Evolutionary conservation across 1,139 yeast species (phyloP).

Genomic region (Sugiyamaella grinbergsii): DNA sequence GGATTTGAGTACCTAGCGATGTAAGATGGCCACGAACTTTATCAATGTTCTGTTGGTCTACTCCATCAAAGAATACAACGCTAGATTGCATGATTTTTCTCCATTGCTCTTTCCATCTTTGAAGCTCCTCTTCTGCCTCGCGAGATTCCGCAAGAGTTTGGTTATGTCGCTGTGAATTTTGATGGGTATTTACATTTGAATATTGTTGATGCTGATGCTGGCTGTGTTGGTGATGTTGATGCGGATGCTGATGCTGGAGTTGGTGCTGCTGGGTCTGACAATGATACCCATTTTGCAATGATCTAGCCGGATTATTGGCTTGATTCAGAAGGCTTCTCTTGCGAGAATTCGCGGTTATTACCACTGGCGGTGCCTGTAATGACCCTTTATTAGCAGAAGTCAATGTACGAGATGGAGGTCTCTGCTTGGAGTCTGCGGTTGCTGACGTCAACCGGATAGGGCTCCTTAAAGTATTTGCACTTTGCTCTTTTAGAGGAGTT

Average conservation of each 20-base stretch:
- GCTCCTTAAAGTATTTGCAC: slow-evolving; percentile 21
- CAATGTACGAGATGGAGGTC: not conserved
- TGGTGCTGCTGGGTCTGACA: not conserved
- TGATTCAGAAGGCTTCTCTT: slow-evolving; percentile 1
- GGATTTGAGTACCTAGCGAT: slow-evolving; percentile 48
- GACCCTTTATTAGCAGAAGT: not conserved
- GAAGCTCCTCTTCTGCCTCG: slow-evolving; percentile 29
- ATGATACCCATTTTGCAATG: not conserved
- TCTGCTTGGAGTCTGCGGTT: not conserved
- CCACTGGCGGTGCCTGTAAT: slow-evolving; percentile 3
- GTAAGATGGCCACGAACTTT: slow-evolving; percentile 49
- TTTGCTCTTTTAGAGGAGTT: slow-evolving; percentile 26
- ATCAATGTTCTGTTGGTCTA: slow-evolving; percentile 55
- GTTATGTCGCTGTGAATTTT: not conserved
- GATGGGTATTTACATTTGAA: slow-evolving; percentile 1
- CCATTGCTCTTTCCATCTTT: slow-evolving; percentile 81
- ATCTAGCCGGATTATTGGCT: not conserved
- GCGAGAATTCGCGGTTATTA: not conserved
- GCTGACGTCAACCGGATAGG: slow-evolving; percentile 11
- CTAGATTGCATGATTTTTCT: slow-evolving; percentile 70
- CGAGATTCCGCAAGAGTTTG: slow-evolving; percentile 14
- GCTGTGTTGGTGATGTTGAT: not conserved
- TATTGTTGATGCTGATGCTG: slow-evolving; percentile 4
- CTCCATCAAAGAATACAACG: slow-evolving; percentile 76
- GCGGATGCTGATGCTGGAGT: slow-evolving; percentile 1